Evolutionary conservation across 1,284 basidiomycete genomes (phyloP).

Genomic region (Leccinum subspadiceum): DNA sequence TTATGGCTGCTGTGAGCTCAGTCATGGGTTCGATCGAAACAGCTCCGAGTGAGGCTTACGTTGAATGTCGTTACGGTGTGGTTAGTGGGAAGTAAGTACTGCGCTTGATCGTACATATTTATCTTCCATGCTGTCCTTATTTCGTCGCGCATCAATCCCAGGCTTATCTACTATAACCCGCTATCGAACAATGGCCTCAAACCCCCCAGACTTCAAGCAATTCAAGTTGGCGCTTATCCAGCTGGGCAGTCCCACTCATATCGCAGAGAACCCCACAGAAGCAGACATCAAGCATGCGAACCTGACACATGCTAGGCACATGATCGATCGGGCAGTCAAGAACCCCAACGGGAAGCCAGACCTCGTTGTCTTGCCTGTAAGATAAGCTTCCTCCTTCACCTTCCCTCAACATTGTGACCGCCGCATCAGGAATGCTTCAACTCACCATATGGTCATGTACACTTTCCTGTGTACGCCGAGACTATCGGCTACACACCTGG

Average conservation of each 20-base stretch:
- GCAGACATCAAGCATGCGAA: slow-evolving; percentile 60
- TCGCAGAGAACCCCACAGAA: slow-evolving; percentile 29
- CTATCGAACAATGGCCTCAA: slow-evolving; percentile 28
- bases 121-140: slow-evolving; percentile 16
- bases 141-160: slow-evolving; percentile 11
- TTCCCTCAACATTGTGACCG: background rate
- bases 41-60: slow-evolving; percentile 9
- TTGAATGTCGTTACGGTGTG: background rate
- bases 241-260: slow-evolving; percentile 65
- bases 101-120: slow-evolving; percentile 2
- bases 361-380: slow-evolving; percentile 85
- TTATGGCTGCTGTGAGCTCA: background rate
- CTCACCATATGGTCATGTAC: slow-evolving; percentile 88
- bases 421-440: slow-evolving; percentile 90
- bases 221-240: slow-evolving; percentile 89
- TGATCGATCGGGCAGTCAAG: slow-evolving; percentile 72
- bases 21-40: background rate
- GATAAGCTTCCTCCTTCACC: slow-evolving; percentile 24
- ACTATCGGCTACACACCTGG: slow-evolving; percentile 63
- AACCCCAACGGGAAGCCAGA: slow-evolving; percentile 57
- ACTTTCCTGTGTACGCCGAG: slow-evolving; percentile 87
- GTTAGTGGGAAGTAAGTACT: background rate
- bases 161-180: background rate
- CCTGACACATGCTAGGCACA: slow-evolving; percentile 75
- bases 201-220: slow-evolving; percentile 51